phyloP scores from a whole-genome alignment of 345 rosid species.

The Excoecaria agallocha region DNA sequence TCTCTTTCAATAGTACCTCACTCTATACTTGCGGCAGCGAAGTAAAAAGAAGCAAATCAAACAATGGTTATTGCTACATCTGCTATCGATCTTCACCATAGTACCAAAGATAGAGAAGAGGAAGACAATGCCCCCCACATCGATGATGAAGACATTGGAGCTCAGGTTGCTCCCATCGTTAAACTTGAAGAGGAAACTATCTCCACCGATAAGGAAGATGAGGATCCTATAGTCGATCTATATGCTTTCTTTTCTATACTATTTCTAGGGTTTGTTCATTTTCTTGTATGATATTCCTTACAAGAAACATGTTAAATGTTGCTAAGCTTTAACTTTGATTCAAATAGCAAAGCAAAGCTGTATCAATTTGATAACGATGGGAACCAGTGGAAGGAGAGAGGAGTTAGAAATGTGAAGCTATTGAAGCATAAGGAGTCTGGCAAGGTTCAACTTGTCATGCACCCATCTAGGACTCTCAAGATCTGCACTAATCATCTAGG shows the following conservation, averaged over 20 bases:
- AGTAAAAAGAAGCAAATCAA: conserved; percentile 13
- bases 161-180: conserved; percentile 81
- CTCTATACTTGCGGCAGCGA: too few relatives aligned
- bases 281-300: neutral
- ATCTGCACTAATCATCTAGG: conserved; percentile 97
- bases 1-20: neutral
- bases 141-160: conserved; percentile 87
- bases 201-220: conserved; percentile 89
- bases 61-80: conserved; percentile 42
- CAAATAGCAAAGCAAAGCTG: conserved; percentile 75
- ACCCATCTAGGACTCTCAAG: conserved; percentile 91
- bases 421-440: conserved; percentile 75
- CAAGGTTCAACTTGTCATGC: conserved; percentile 85
- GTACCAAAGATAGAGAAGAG: conserved; percentile 43
- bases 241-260: conserved; percentile 18
- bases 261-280: neutral
- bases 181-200: conserved; percentile 81
- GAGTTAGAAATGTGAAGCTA: conserved; percentile 84
- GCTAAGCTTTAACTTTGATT: conserved; percentile 31
- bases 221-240: conserved; percentile 79
- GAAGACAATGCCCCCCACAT: conserved; percentile 42
- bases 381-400: conserved; percentile 93
- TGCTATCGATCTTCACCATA: conserved; percentile 37
- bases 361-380: conserved; percentile 83
- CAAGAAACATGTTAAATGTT: too few relatives aligned